Evolutionary conservation across 1,284 basidiomycete species (phyloP).

Genomic region (Trichosporon ovoides): DNA sequence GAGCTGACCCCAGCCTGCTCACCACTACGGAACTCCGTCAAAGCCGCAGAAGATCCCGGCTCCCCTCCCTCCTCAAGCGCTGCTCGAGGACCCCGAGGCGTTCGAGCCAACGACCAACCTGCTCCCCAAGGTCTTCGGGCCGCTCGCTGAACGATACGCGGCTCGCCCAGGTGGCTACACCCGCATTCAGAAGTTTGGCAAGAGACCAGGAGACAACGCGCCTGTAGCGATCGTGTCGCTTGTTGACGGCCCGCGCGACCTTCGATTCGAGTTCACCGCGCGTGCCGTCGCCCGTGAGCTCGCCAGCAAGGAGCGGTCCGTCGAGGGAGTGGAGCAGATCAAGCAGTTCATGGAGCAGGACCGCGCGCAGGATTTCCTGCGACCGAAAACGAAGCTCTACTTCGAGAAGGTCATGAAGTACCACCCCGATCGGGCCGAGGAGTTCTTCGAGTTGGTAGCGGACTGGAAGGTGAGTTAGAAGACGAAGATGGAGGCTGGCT

Average conservation of each 20-base stretch:
- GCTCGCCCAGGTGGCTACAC: constrained; percentile 90
- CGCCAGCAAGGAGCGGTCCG: not conserved
- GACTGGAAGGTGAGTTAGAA: constrained; percentile 46
- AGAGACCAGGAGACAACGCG: constrained; percentile 86
- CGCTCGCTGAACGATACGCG: constrained; percentile 75
- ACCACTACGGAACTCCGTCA: constrained; percentile 22
- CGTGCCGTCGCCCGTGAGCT: constrained; percentile 72
- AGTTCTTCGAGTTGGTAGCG: constrained; percentile 43
- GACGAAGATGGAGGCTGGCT: not conserved
- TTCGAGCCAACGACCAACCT: constrained; percentile 52
- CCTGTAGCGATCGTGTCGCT: constrained; percentile 87
- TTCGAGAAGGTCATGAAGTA: constrained; percentile 46
- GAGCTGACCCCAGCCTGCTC: constrained; percentile 20
- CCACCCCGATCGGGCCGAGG: constrained; percentile 36
- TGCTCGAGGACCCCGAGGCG: constrained; percentile 31
- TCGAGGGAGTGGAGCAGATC: constrained; percentile 1
- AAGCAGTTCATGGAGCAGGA: not conserved
- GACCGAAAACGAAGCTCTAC: not conserved
- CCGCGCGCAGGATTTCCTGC: not conserved
- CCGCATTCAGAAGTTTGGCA: constrained; percentile 82
- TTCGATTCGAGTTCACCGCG: constrained; percentile 79
- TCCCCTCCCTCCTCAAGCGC: not conserved
- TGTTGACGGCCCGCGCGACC: constrained; percentile 86
- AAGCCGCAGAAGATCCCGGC: constrained; percentile 14
- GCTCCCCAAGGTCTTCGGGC: constrained; percentile 73